Base-by-base conservation (phyloP, 2,329 filamentous ascomycete genomes). In the Plectosphaerella sp. region DNA sequence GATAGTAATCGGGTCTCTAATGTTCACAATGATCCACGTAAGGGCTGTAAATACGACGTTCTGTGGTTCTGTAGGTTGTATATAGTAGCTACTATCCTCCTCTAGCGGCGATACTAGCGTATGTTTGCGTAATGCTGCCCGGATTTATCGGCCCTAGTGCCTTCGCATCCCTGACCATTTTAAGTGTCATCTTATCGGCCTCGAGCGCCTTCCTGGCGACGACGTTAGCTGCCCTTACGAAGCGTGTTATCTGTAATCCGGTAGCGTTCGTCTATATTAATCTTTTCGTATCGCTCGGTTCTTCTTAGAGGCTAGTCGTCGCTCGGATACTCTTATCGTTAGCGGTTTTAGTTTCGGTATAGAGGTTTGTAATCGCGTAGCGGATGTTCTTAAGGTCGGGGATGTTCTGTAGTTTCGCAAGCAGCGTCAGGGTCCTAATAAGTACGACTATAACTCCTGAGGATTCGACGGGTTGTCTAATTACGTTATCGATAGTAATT, bases 1-100 rank as follows among this genome's bases (percentile, higher is more conserved):
- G 42, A 57, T 57, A 25, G 56, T 59, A 22, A 45, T 42, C 20
- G 48, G 47, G 47, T 53, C 51, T 51, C 36, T 58, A 36, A 56
- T 58, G 25, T 59, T 58, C 41, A 54, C 49, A 15, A 58, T 55
- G 42, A 58, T 58, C 50, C 56, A 58, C 54, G 53, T 14, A 37
- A 18, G 7, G 47, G 41, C 22, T 49, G 39, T 15, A 33, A 36
- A 14, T 42, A 36, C 7, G 47, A 49, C 36, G 37, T 49, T 49
- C 22, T 49, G n/a, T 49, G 22, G 47, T 49, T 49, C 47, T 43
- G 47, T 18, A 36, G 47, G 39, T 22, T 49, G 36, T 49, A 8
- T 11, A 49, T 49, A 20, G 5, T 49, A 28, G 37, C 47, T 49
- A 15, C 47, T 25, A 49, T 49, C 47, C 47, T 49, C 37, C 37